Percentiles rank a stretch among this genome's conserved stretches.
Conservation (phyloP, 1,139 yeast genomes). For the Citeromyces hawaiiensis region DNA sequence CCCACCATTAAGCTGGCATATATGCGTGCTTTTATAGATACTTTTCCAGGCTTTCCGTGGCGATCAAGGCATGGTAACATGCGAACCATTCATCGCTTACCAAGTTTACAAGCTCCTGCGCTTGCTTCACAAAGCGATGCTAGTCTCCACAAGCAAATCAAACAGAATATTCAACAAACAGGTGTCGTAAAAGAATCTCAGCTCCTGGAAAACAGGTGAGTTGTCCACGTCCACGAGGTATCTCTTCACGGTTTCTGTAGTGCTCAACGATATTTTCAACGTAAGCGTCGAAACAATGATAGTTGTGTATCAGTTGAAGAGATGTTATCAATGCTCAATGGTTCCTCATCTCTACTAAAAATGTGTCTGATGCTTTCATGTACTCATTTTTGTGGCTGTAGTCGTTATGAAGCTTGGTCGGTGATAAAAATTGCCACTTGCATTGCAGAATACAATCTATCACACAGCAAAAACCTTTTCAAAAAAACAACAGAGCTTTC, state of each 20-base stretch:
- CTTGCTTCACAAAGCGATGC: constrained; percentile 24
- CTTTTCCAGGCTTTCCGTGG: constrained; percentile 48
- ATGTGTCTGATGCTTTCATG: constrained; percentile 20
- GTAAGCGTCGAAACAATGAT: constrained; percentile 15
- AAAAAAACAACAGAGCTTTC: constrained; percentile 44
- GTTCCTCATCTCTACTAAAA: constrained; percentile 37
- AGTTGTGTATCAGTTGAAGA: constrained; percentile 18
- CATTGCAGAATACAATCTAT: constrained; percentile 51
- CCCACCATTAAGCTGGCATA: not conserved
- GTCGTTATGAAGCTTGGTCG: constrained; percentile 36
- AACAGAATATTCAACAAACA: constrained; percentile 49
- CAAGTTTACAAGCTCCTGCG: constrained; percentile 41
- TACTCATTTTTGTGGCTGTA: constrained; percentile 24
- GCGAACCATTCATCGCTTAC: constrained; percentile 36
- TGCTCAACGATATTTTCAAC: not conserved
- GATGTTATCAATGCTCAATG: constrained; percentile 30
- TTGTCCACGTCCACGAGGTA: constrained; percentile 8
- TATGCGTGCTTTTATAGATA: constrained; percentile 49
- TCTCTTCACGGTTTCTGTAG: constrained; percentile 5
- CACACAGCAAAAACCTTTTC: constrained; percentile 53
- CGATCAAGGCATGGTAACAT: constrained; percentile 39
- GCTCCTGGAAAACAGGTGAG: constrained; percentile 20
- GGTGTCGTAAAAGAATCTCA: constrained; percentile 66
- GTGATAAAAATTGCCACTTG: constrained; percentile 37
- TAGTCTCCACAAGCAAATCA: constrained; percentile 20